Base-by-base conservation (phyloP, 2,329 filamentous ascomycete species). In the Ceratocystis huliohia region DNA sequence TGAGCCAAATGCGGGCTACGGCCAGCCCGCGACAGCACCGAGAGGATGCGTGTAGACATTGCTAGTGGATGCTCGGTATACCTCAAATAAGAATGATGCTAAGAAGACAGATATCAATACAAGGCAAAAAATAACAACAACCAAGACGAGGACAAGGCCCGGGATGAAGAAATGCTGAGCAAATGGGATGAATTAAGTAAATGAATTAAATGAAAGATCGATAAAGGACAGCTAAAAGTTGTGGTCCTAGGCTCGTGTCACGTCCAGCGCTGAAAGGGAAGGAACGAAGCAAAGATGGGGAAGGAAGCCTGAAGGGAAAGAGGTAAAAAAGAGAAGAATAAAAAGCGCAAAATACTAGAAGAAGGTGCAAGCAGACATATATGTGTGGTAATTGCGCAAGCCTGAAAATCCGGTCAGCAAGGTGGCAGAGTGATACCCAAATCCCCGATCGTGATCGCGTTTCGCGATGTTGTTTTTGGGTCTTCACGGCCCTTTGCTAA, bases 11-110 rank as follows among this genome's bases (percentile, higher is more conserved):
- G 20, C 22, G 64, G 41, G 44, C 53, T 41, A 44, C 50, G 53
- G 46, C 22, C 64, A 28, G 64, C 56, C 37, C 44, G 64, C 44
- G 37, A 61, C 25, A 65, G 64, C 50, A 37, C 45, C 15, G 64
- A 61, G n/a, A 41, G 28, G 8, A 46, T 48, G 44, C 44, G 64
- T 45, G 44, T 65, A 41, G 57, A 61, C 64, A 65, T 65, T 65
- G 28, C 5, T 61, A 10, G 50, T 8, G 37, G 13, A 46, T 41
- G n/a, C n/a, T 25, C n/a, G 33, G n/a, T 30, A n/a, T 20, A 59
- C n/a, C 37, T 22, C 10, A 41, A 25, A 17, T 15, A 20, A 61
- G 25, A 41, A 50, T 61, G 7, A 15, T 15, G 33, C 53, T 17
- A 28, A 61, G 20, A 65, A 28, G 56, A 56, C 2, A 33, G 22